Percentiles rank a stretch among this genome's conserved stretches.
phyloP scores from a whole-genome alignment of 129 eudicot genomes.

The Calendula officinalis region DNA sequence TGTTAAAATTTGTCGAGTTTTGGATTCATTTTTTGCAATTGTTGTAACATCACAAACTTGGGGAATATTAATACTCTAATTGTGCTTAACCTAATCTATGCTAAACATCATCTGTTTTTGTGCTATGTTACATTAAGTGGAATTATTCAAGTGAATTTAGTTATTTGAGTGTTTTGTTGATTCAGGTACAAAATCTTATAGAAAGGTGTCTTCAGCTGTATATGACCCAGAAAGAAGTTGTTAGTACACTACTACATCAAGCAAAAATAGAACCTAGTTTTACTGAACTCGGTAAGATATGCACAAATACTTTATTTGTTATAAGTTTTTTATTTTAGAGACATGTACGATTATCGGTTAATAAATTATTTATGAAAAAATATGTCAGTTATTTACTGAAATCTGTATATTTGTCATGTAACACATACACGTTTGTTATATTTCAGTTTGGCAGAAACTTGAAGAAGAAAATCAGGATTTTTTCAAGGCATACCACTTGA shows the following conservation, averaged over 20 bases:
- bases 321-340: conserved; percentile 5
- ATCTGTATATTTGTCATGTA: background rate
- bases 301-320: conserved; percentile 10
- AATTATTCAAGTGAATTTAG: background rate
- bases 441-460: conserved; percentile 91
- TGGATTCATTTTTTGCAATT: background rate
- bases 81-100: background rate
- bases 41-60: background rate
- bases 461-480: conserved; percentile 87
- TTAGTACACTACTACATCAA: conserved; percentile 59
- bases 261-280: conserved; percentile 83
- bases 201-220: conserved; percentile 93
- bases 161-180: background rate
- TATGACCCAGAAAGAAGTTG: conserved; percentile 85
- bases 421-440: conserved; percentile 7
- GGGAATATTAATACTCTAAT: background rate
- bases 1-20: background rate
- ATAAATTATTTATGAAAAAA: background rate
- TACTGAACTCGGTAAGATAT: conserved; percentile 75
- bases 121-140: background rate
- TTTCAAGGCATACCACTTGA: conserved; percentile 75
- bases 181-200: conserved; percentile 92
- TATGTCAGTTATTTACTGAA: background rate
- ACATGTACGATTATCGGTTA: conserved; percentile 2
- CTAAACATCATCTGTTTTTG: background rate